These are phyloP conservation scores for Penicillium cosmopolitanum DNA, from an alignment of 495 filamentous ascomycete species.

Conservation along the genomic window DNA sequence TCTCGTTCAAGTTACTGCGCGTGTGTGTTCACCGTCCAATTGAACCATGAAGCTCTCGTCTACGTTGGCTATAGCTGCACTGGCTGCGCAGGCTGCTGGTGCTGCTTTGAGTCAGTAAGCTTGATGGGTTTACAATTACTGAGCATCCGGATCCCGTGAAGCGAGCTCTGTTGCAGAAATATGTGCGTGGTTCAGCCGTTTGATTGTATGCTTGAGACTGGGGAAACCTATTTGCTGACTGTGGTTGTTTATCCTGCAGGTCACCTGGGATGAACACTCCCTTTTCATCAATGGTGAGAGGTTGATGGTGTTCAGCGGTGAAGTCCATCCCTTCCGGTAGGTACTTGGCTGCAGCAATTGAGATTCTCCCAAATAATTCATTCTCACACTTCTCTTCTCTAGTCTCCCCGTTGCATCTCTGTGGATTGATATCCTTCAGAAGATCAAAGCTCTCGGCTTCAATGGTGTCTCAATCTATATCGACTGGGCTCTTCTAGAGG, in stretches of 20 bases:
- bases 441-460: constrained; percentile 77
- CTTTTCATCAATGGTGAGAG: constrained; percentile 73
- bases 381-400: constrained; percentile 8
- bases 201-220: no score
- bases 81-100: constrained; percentile 44
- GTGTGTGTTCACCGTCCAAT: not conserved
- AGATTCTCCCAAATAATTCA: not conserved
- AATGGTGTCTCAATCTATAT: constrained; percentile 77
- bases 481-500: constrained; percentile 81
- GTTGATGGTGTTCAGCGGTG: constrained; percentile 72
- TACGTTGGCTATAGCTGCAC: constrained; percentile 32
- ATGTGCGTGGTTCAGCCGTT: constrained; percentile 27
- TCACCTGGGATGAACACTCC: constrained; percentile 79
- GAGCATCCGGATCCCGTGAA: constrained; percentile 43
- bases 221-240: not conserved
- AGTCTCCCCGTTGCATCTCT: constrained; percentile 73
- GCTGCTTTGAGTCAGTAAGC: constrained; percentile 39
- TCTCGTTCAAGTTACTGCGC: not conserved
- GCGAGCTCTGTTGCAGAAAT: constrained; percentile 42
- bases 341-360: not conserved
- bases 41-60: constrained; percentile 39
- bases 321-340: constrained; percentile 71
- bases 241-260: constrained; percentile 30
- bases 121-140: constrained; percentile 40
- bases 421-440: constrained; percentile 77